A percentile compares a stretch with the other conserved stretches of the same genome.
Conservation (phyloP, 192 early-diverging fungal genomes). For the Podila epicladia region DNA sequence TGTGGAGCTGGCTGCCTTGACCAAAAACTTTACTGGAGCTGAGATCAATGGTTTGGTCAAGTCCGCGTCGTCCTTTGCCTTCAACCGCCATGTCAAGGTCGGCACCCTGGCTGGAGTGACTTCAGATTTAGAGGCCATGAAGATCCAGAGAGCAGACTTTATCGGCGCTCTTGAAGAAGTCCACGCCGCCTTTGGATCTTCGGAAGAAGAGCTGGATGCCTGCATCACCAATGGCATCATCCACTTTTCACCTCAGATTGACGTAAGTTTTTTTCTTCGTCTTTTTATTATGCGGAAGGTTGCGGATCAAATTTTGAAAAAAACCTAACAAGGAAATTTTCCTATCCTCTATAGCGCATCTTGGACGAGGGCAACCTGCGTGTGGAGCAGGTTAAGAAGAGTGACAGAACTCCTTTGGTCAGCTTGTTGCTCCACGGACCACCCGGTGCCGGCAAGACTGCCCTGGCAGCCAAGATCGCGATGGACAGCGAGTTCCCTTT, state of each 20-base stretch:
- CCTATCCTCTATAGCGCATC: conserved; percentile 62
- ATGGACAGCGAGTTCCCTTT: conserved; percentile 93
- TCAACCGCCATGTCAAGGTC: conserved; percentile 96
- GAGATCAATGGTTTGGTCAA: conserved; percentile 96
- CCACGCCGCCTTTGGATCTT: conserved; percentile 92
- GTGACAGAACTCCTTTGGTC: conserved; percentile 89
- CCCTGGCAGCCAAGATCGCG: conserved; percentile 95
- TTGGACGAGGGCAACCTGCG: conserved; percentile 66
- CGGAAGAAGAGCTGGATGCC: conserved; percentile 88
- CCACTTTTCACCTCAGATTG: conserved; percentile 65
- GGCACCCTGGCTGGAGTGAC: conserved; percentile 84
- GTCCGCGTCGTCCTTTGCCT: conserved; percentile 93
- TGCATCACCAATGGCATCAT: conserved; percentile 90
- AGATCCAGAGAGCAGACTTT: conserved; percentile 89
- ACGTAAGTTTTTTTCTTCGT: conserved; percentile 20
- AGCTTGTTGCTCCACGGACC: conserved; percentile 88
- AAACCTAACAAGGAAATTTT: neutral
- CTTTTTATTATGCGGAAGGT: too few relatives aligned
- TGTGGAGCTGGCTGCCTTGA: conserved; percentile 83
- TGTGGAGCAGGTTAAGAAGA: conserved; percentile 81
- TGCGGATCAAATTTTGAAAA: too few relatives aligned
- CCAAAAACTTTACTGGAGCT: conserved; percentile 98
- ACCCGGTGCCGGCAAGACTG: conserved; percentile 91
- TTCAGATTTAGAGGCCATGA: conserved; percentile 89
- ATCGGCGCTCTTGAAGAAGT: conserved; percentile 92